Conservation (phyloP, 176 grass and related monocot genomes). For the Ensete glaucum region DNA sequence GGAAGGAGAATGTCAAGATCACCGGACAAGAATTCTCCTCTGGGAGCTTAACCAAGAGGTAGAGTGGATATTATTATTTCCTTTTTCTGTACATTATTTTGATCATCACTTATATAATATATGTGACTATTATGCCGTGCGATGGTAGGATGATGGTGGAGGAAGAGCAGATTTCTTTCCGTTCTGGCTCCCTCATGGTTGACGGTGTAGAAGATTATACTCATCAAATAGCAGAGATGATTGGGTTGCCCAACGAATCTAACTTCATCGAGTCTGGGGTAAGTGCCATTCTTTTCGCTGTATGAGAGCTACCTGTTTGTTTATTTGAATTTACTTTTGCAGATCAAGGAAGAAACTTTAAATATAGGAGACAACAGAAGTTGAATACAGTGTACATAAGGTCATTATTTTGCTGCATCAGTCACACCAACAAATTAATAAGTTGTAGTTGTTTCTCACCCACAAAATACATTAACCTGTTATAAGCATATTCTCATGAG, state of each 20-base stretch:
- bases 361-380: too few species aligned
- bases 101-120: neutral
- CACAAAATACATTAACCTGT: too few species aligned
- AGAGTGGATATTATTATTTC: neutral
- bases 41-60: slow-evolving; percentile 95
- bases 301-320: neutral
- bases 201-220: slow-evolving; percentile 94
- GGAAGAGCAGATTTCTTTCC: slow-evolving; percentile 97
- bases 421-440: too few species aligned
- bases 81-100: neutral
- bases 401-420: too few species aligned
- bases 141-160: slow-evolving; percentile 94
- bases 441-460: too few species aligned
- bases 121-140: slow-evolving; percentile 20
- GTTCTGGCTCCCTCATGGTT: slow-evolving; percentile 69
- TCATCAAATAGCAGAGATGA: slow-evolving; percentile 97
- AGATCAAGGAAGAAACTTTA: neutral
- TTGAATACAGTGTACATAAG: neutral
- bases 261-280: slow-evolving; percentile 98
- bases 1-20: slow-evolving; percentile 98
- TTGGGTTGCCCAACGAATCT: slow-evolving; percentile 81
- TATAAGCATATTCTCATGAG: too few species aligned
- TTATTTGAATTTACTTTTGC: neutral
- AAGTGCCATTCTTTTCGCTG: slow-evolving; percentile 10
- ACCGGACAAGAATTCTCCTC: slow-evolving; percentile 94